Evolutionary conservation across 2,329 filamentous ascomycete species (phyloP), one percentile per base, ranked within the genome.

Genomic region (Ascochyta clinopodiicola): DNA sequence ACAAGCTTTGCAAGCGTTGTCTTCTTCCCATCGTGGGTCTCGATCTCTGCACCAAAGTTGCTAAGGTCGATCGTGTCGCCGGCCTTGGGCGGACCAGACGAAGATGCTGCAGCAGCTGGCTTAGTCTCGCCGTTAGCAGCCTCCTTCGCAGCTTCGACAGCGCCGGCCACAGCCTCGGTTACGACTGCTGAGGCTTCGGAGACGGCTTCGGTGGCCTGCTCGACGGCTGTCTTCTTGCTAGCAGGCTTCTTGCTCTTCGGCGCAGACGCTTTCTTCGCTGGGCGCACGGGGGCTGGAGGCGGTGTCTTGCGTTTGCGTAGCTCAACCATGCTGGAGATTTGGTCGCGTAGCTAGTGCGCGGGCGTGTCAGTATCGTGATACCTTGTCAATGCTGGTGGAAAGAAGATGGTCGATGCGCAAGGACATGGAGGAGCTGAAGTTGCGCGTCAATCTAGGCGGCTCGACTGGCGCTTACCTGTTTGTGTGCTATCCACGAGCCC

Each of bases 1-100:
- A 97, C 84, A 22, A 99, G 86, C 66, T 87, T 82, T 79, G 91
- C 89, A 56, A 99, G 80, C 1, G 87, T 92, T 6, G 89, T 92
- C 79, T 89, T 90, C 49, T 83, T 80, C 68, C 92, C 92, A 61
- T 96, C 91, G 63, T 98, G 87, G 60, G 89, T 95, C 81, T 95
- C 86, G 61, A 99, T 79, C 71, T 95, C 88, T 51, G 84, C 84
- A 52, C 85, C 85, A 64, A 88, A 87, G 27, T 72, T 74, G 13
- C 83, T 77, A 45, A 88, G 75, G 44, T 78, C 70, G 61, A 88
- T 77, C 24, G 72, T 81, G 60, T 84, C 80, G 60, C 84, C 85
- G 27, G 80, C 77, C 56, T 74, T 74, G 48, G 69, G 71, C 43
- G 67, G 55, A 46, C 67, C 62, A 24, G 44, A 22, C 35, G 49